Conservation (phyloP, 148 eudicot genomes). For the Rhododendron ferrugineum region DNA sequence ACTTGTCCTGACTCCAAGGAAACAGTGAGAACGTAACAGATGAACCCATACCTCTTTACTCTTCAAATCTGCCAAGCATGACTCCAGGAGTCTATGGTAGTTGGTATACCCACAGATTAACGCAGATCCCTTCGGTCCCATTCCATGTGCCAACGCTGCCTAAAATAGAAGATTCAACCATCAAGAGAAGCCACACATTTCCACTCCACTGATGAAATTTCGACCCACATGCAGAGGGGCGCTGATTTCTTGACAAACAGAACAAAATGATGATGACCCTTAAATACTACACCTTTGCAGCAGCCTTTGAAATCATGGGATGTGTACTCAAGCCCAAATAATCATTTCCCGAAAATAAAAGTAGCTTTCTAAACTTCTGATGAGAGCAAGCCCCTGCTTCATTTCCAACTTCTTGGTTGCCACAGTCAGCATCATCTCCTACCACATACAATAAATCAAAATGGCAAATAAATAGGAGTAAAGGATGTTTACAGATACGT, state of each 20-base stretch:
- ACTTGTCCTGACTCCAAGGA: neutral
- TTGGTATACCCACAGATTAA: slow-evolving; percentile 92
- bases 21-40: neutral
- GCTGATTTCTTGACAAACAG: neutral
- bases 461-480: neutral
- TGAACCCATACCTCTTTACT: slow-evolving; percentile 69
- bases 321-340: slow-evolving; percentile 95
- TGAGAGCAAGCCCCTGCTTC: slow-evolving; percentile 23
- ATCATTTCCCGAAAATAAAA: slow-evolving; percentile 96
- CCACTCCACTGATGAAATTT: neutral
- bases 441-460: neutral
- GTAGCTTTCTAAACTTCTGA: slow-evolving; percentile 41
- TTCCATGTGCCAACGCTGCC: slow-evolving; percentile 84
- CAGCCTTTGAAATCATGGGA: slow-evolving; percentile 70
- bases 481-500: neutral
- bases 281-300: slow-evolving; percentile 54
- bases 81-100: slow-evolving; percentile 72
- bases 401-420: slow-evolving; percentile 23
- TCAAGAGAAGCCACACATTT: neutral
- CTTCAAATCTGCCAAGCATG: slow-evolving; percentile 71
- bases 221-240: neutral
- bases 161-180: slow-evolving; percentile 17
- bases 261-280: neutral
- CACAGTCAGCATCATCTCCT: slow-evolving; percentile 41
- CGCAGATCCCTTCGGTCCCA: slow-evolving; percentile 99